Evolutionary conservation across 495 filamentous ascomycete genomes (phyloP), one percentile per base, ranked within the genome.

Genomic region (Aspergillus campestris): DNA sequence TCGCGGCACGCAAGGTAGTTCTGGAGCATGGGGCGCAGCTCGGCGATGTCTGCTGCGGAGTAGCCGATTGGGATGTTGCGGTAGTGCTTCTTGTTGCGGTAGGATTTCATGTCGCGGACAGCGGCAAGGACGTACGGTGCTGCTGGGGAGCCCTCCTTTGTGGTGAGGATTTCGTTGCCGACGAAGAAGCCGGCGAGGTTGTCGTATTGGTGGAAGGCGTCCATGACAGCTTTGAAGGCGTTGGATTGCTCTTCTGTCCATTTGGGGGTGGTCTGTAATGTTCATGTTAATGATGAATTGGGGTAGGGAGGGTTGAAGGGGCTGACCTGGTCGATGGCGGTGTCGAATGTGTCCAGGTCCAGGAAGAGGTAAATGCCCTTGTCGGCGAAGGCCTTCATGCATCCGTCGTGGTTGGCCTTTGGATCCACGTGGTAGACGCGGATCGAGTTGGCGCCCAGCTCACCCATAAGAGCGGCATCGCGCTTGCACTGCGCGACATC

Each of bases 381-480:
- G 52, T 81, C 71, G 13, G 72, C 75, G 59, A 88, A 80, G 10
- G 74, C 79, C 9, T 62, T 66, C 83, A 88, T 86, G 62, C 83
- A 87, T 28, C 74, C 83, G 45, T 74, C 84, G 63, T 95, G 88
- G 53, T 91, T 72, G 27, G 55, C 75, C 12, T 58, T 56, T 3
- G 85, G 59, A 52, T 91, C 83, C 43, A 94, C 89, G 58, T 94
- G 89, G 64, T 95, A 95, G 36, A 94, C 85, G 36, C 89, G 86
- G 56, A 95, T 90, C 13, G 84, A 71, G 59, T 95, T 95, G 62
- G 86, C 74, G 45, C 87, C 87, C 38, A 95, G 62, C 31, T 79
- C 77, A 56, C 86, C 67, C 89, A 95, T 95, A 43, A 87, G 74
- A 12, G 65, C 62, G 34, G 84, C 81, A 69, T 95, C 89, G 38